Evolutionary conservation across 2,329 filamentous ascomycete species (phyloP), one percentile per base, ranked within the genome.

Genomic region (Botryosphaeria dothidea): DNA sequence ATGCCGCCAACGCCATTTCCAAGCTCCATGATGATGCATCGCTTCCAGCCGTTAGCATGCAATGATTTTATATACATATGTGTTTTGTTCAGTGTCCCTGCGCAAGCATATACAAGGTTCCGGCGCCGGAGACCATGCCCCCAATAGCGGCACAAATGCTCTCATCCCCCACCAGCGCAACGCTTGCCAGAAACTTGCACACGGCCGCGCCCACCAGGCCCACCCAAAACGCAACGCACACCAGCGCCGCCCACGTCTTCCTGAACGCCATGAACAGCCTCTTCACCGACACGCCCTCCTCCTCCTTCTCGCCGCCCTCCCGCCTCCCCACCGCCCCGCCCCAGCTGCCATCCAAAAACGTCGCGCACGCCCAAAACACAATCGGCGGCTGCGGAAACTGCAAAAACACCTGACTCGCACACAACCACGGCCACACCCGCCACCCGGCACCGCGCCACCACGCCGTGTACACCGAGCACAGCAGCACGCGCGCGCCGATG

Each of bases 371-470:
- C 52, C 52, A 57, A 13, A 43, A n/a, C 11, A 57, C 52, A 15
- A 57, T 41, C 2, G 52, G 52, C 23, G 52, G 52, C 23, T 57
- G 52, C 11, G 52, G 52, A n/a, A 57, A 57, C 23, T 57, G 52
- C 34, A 57, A 23, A n/a, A 57, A 57, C 4, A 57, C 52, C 23
- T 57, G 52, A 11, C 34, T 43, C 1, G 36, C 34, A 19, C 34
- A 41, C 15, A 57, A 2, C 34, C 34, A 57, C 15, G 36, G 36
- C 34, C 36, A 54, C 17, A 1, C 19, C 27, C n/a, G 11, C 19
- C 29, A 54, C 5, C 27, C 23, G 11, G 1, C 48, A 7, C 25
- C 48, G 2, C 31, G 9, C 19, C 29, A n/a, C 19, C n/a, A 4
- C 49, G 51, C 48, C 48, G 48, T 43, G 15, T 57, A 57, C 13